Conservation (phyloP, 805 yeast species). For the Candida cerambycidarum region DNA sequence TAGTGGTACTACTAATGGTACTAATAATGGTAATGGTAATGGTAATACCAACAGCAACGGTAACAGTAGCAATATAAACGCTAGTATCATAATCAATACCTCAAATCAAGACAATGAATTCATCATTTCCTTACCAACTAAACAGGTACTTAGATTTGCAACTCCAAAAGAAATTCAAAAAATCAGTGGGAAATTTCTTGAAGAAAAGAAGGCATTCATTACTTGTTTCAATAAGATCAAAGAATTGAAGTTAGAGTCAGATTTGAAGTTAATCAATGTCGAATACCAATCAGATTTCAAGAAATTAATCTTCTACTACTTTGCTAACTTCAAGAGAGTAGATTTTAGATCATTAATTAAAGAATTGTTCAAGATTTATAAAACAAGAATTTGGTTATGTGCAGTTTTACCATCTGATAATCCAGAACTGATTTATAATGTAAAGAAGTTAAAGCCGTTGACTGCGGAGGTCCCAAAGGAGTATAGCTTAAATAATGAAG, state of each 20-base stretch:
- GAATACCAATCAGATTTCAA: slow-evolving; percentile 48
- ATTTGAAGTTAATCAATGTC: slow-evolving; percentile 43
- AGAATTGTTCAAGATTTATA: slow-evolving; percentile 44
- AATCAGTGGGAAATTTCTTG: slow-evolving; percentile 61
- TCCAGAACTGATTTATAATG: slow-evolving; percentile 28
- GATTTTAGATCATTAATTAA: slow-evolving; percentile 42
- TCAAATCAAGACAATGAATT: slow-evolving; percentile 58
- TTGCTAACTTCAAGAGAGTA: slow-evolving; percentile 45
- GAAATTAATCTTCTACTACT: slow-evolving; percentile 46
- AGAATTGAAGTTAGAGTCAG: slow-evolving; percentile 47
- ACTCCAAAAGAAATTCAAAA: slow-evolving; percentile 68
- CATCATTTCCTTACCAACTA: slow-evolving; percentile 67
- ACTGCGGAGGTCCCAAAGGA: slow-evolving; percentile 31
- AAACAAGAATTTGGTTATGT: slow-evolving; percentile 48
- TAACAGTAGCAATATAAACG: slow-evolving; percentile 16
- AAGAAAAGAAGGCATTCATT: slow-evolving; percentile 69
- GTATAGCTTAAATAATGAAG: slow-evolving; percentile 39
- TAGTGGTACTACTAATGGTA: background rate
- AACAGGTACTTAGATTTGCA: slow-evolving; percentile 75
- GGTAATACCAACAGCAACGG: slow-evolving; percentile 8
- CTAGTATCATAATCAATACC: slow-evolving; percentile 35
- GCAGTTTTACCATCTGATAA: slow-evolving; percentile 44
- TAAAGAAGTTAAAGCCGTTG: slow-evolving; percentile 15
- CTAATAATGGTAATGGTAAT: slow-evolving; percentile 6
- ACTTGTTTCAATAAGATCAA: slow-evolving; percentile 54